phyloP scores from a whole-genome alignment of 2,329 filamentous ascomycete genomes.

The Rhynchosporium graminicola region DNA sequence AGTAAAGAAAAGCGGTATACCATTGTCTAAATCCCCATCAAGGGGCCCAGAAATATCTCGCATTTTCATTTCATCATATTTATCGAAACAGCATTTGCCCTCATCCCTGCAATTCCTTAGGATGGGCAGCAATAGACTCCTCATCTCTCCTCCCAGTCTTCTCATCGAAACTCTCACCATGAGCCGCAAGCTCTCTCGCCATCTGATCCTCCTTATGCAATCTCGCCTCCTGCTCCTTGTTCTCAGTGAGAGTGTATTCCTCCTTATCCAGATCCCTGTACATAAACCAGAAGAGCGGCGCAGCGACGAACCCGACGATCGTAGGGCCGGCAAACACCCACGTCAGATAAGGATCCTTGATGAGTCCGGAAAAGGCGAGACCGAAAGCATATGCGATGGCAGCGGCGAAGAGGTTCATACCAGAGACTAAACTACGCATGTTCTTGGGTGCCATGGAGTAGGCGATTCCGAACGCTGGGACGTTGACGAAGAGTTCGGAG shows the following conservation, averaged over 20 bases:
- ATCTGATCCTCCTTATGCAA: no score
- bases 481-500: slow-evolving; percentile 54
- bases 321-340: slow-evolving; percentile 53
- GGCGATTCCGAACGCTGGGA: slow-evolving; percentile 54
- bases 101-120: no score
- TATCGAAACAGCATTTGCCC: no score
- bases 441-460: slow-evolving; percentile 53
- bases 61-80: no score
- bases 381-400: slow-evolving; percentile 50
- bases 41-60: no score
- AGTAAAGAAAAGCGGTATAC: no score
- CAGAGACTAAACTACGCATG: slow-evolving; percentile 53
- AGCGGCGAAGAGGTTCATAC: slow-evolving; percentile 51
- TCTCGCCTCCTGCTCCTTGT: slow-evolving; percentile 29
- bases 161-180: no score
- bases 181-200: no score
- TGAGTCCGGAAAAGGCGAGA: slow-evolving; percentile 48
- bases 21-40: no score
- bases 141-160: no score
- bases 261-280: slow-evolving; percentile 51
- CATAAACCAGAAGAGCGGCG: slow-evolving; percentile 49
- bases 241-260: slow-evolving; percentile 46
- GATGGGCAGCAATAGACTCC: no score
- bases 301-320: slow-evolving; percentile 48
- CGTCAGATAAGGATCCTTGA: slow-evolving; percentile 51